These are phyloP conservation scores for Aspergillus glaucus DNA, from an alignment of 2,329 filamentous ascomycete genomes.

Conservation along the genomic window DNA sequence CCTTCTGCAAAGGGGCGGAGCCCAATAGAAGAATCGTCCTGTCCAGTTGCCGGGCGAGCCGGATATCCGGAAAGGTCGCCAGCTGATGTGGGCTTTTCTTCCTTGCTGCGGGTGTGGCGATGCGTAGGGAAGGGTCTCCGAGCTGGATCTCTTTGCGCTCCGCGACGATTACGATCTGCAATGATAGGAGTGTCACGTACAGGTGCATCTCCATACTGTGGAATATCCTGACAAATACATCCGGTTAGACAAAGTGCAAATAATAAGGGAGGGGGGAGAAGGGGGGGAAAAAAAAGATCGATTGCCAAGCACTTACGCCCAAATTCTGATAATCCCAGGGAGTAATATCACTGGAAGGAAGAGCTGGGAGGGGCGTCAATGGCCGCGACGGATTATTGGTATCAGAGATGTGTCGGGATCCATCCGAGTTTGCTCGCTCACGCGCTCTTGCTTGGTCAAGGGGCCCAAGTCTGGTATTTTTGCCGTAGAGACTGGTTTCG, in stretches of 20 bases:
- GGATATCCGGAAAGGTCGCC: constrained; percentile 44
- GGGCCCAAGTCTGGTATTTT: constrained; percentile 19
- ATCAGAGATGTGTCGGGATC: constrained; percentile 52
- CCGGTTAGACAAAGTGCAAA: not conserved
- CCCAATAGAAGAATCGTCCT: constrained; percentile 63
- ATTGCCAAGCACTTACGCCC: constrained; percentile 50
- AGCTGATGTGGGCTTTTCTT: constrained; percentile 44
- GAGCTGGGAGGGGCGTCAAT: constrained; percentile 66
- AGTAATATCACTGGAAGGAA: constrained; percentile 74
- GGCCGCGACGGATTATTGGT: constrained; percentile 74
- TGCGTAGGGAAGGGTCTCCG: constrained; percentile 45
- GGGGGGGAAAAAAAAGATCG: not conserved
- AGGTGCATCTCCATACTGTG: constrained; percentile 69
- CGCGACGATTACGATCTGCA: constrained; percentile 44
- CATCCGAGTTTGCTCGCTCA: constrained; percentile 77
- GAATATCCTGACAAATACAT: constrained; percentile 55
- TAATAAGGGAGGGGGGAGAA: not conserved
- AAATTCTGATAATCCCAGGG: constrained; percentile 94
- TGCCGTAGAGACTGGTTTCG: constrained; percentile 49
- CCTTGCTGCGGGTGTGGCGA: constrained; percentile 49
- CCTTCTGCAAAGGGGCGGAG: constrained; percentile 48
- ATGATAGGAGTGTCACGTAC: constrained; percentile 64
- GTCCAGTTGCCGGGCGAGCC: constrained; percentile 64
- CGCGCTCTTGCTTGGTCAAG: constrained; percentile 54
- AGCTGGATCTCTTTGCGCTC: constrained; percentile 47